These are phyloP conservation scores for Colletotrichum sp. DNA, from an alignment of 2,329 filamentous ascomycete species.

Conservation along the genomic window DNA sequence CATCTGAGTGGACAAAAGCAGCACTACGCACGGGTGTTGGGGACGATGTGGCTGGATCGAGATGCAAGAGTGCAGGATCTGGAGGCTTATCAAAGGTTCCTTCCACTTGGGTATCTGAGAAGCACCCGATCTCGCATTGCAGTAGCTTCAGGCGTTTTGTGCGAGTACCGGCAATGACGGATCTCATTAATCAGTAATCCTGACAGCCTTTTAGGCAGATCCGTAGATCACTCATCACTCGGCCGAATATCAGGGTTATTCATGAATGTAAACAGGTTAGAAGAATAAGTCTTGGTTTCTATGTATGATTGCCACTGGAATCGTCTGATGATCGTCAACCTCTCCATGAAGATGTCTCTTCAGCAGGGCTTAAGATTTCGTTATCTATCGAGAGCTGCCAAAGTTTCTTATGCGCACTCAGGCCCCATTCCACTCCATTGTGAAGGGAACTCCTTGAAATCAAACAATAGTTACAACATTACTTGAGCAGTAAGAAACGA, in stretches of 20 bases:
- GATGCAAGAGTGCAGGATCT: slow-evolving; percentile 19
- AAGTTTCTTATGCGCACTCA: not conserved
- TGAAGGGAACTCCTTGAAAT: not conserved
- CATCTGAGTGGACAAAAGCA: not conserved
- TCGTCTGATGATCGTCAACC: not conserved
- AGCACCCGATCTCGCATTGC: not conserved
- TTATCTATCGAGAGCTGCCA: not conserved
- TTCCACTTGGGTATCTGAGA: not conserved
- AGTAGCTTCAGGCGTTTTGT: not conserved
- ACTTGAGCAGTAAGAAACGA: not conserved
- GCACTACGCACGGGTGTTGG: not conserved
- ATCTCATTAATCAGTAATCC: not conserved
- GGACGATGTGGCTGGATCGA: slow-evolving; percentile 8
- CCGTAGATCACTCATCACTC: not conserved
- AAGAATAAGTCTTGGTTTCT: not conserved
- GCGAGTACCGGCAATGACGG: not conserved
- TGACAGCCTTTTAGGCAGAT: not conserved
- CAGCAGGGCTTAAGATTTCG: not conserved
- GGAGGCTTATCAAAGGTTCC: not conserved
- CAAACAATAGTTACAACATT: not conserved
- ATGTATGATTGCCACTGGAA: not conserved
- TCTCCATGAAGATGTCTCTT: not conserved
- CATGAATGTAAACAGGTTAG: not conserved
- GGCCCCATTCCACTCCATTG: not conserved
- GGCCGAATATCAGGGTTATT: not conserved